A percentile compares a stretch with the other conserved stretches of the same genome.
phyloP scores from a whole-genome alignment of 2,329 filamentous ascomycete genomes.

The Ophiocordyceps sinensis region DNA sequence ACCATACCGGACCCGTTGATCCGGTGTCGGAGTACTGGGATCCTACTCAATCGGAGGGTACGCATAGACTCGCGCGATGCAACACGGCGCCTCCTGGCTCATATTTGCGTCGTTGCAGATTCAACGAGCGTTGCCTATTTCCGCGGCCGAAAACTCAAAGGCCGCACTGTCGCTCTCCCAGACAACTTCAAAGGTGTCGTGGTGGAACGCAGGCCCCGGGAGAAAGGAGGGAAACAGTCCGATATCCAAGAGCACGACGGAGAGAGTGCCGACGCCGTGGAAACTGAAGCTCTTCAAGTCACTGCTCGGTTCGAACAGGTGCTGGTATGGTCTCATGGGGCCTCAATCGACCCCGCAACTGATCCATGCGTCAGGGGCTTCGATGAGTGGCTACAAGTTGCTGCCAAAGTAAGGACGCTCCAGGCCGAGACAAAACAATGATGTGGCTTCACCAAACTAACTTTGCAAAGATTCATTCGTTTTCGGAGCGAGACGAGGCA shows the following conservation, averaged over 20 bases:
- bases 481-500: not conserved
- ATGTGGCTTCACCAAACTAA: not conserved
- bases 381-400: constrained; percentile 66
- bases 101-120: constrained; percentile 20
- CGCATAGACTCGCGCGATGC: constrained; percentile 7
- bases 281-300: constrained; percentile 44
- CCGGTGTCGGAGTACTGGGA: constrained; percentile 55
- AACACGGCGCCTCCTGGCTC: not conserved
- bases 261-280: constrained; percentile 23
- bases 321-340: constrained; percentile 75
- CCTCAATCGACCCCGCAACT: constrained; percentile 39
- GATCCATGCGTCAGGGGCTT: constrained; percentile 64
- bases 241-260: constrained; percentile 24
- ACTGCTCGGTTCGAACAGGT: constrained; percentile 59
- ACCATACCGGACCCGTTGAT: constrained; percentile 61
- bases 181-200: constrained; percentile 56
- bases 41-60: constrained; percentile 34
- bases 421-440: not conserved
- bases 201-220: constrained; percentile 23
- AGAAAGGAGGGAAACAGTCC: constrained; percentile 13
- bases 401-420: constrained; percentile 48
- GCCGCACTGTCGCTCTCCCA: constrained; percentile 51
- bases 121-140: constrained; percentile 48
- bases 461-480: constrained; percentile 7
- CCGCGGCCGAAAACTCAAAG: constrained; percentile 65